Evolutionary conservation across 2,329 filamentous ascomycete genomes (phyloP).

Genomic region (Colletotrichum sidae): DNA sequence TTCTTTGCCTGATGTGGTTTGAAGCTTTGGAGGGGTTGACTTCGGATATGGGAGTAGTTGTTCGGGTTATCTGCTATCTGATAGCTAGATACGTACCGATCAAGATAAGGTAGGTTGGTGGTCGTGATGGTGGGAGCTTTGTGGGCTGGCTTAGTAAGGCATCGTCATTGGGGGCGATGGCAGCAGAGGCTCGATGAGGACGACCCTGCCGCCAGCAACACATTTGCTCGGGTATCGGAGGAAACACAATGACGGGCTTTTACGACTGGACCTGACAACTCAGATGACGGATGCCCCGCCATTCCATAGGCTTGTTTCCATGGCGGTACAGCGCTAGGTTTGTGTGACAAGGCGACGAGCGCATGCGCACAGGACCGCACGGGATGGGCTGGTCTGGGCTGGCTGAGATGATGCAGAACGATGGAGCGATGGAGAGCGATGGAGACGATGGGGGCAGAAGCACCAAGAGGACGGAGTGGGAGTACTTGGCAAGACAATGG

Average conservation of each 20-base stretch:
- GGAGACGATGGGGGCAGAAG: too few relatives aligned
- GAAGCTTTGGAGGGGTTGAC: neutral
- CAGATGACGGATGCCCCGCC: constrained; percentile 23
- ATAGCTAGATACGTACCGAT: too few relatives aligned
- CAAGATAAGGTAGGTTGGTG: too few relatives aligned
- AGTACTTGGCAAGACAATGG: neutral
- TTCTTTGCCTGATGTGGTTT: neutral
- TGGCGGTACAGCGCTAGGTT: constrained; percentile 4
- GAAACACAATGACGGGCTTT: constrained; percentile 10
- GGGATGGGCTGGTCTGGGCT: neutral
- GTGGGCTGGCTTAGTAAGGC: too few relatives aligned
- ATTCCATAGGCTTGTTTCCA: constrained; percentile 27
- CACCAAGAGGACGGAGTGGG: too few relatives aligned
- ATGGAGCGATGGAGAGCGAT: too few relatives aligned
- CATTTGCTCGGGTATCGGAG: neutral
- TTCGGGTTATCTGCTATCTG: too few relatives aligned
- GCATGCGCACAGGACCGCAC: constrained; percentile 28
- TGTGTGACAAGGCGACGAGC: constrained; percentile 19
- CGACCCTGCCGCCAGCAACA: too few relatives aligned
- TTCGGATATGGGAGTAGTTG: too few relatives aligned
- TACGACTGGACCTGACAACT: constrained; percentile 6
- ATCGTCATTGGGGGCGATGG: constrained; percentile 21
- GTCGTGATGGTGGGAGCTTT: too few relatives aligned
- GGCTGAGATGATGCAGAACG: neutral
- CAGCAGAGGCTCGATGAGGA: too few relatives aligned